Percentiles rank a stretch among this genome's conserved stretches.
These are phyloP conservation scores for Gonapodya sp. DNA, from an alignment of 192 early-diverging fungal genomes.

Conservation along the genomic window DNA sequence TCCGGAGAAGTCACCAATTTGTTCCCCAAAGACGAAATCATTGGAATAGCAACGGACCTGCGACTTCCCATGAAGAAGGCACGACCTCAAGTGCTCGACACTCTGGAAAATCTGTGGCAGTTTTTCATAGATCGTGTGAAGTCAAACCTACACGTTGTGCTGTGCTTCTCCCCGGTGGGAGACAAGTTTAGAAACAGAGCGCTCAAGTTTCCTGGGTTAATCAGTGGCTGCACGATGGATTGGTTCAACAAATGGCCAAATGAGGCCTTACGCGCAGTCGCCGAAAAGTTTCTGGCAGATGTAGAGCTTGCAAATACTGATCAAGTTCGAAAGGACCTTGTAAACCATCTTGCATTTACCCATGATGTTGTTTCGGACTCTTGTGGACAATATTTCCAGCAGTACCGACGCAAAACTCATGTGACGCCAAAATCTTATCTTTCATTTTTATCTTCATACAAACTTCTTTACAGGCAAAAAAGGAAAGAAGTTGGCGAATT, in stretches of 20 bases:
- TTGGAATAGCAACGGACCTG: conserved; percentile 41
- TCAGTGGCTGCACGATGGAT: conserved; percentile 55
- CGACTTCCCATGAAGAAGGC: conserved; percentile 47
- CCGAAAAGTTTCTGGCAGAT: conserved; percentile 47
- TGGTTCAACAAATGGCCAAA: conserved; percentile 56
- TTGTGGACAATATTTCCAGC: conserved; percentile 49
- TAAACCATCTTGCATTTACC: conserved; percentile 49
- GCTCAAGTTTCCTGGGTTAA: conserved; percentile 54
- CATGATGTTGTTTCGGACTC: conserved; percentile 53
- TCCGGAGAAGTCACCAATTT: conserved; percentile 56
- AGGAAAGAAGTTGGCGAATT: conserved; percentile 40
- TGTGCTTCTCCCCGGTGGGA: conserved; percentile 56
- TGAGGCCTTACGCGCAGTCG: conserved; percentile 33
- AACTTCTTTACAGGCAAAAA: conserved; percentile 35
- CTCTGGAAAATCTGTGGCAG: conserved; percentile 53
- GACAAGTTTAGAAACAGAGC: conserved; percentile 58
- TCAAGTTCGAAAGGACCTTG: conserved; percentile 46
- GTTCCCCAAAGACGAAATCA: conserved; percentile 57
- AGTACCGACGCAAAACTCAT: conserved; percentile 50
- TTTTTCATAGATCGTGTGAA: conserved; percentile 62
- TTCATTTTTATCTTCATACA: conserved; percentile 51
- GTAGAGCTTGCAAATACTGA: conserved; percentile 48
- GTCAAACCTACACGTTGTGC: conserved; percentile 50
- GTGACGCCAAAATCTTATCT: conserved; percentile 57
- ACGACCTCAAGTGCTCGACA: conserved; percentile 44